phyloP scores from a whole-genome alignment of 2,329 filamentous ascomycete genomes.

The Aspergillus ochraceoroseus region DNA sequence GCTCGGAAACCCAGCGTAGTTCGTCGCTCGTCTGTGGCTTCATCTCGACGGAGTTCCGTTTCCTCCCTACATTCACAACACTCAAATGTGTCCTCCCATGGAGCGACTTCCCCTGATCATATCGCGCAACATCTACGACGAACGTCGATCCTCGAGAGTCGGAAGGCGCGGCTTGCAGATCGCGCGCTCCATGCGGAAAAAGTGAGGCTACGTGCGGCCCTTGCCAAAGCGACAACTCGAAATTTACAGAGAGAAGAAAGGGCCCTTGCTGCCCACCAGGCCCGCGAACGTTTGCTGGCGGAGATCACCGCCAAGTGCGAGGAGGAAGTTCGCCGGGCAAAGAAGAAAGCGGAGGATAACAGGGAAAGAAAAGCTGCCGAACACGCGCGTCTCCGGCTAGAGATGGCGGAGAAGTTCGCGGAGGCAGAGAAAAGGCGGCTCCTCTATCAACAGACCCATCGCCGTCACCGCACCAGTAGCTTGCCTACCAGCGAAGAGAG shows the following conservation, averaged over 20 bases:
- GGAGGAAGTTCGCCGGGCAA: slow-evolving; percentile 61
- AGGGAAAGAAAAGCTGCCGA: slow-evolving; percentile 61
- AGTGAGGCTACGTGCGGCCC: slow-evolving; percentile 58
- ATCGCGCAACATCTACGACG: slow-evolving; percentile 62
- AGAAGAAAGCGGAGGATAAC: slow-evolving; percentile 63
- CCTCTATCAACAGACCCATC: slow-evolving; percentile 45
- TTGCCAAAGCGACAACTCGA: slow-evolving; percentile 56
- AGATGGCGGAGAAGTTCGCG: slow-evolving; percentile 62
- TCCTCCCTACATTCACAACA: slow-evolving; percentile 60
- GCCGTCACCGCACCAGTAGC: slow-evolving; percentile 51
- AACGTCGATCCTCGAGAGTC: slow-evolving; percentile 59
- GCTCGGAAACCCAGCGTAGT: slow-evolving; percentile 51
- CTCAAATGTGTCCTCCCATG: slow-evolving; percentile 49
- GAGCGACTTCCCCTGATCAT: slow-evolving; percentile 53
- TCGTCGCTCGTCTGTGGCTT: slow-evolving; percentile 57
- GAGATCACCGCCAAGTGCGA: slow-evolving; percentile 62
- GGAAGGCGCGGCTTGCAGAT: slow-evolving; percentile 60
- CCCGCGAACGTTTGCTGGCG: slow-evolving; percentile 59
- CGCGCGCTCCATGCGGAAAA: slow-evolving; percentile 62
- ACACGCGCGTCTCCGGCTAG: slow-evolving; percentile 53
- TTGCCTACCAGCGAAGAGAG: slow-evolving; percentile 45
- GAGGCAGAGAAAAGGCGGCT: slow-evolving; percentile 57
- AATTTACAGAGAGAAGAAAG: slow-evolving; percentile 57
- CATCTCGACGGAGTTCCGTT: slow-evolving; percentile 60
- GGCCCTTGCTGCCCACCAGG: slow-evolving; percentile 58